phyloP scores from a whole-genome alignment of 345 rosid genomes.

The Heritiera fomes region DNA sequence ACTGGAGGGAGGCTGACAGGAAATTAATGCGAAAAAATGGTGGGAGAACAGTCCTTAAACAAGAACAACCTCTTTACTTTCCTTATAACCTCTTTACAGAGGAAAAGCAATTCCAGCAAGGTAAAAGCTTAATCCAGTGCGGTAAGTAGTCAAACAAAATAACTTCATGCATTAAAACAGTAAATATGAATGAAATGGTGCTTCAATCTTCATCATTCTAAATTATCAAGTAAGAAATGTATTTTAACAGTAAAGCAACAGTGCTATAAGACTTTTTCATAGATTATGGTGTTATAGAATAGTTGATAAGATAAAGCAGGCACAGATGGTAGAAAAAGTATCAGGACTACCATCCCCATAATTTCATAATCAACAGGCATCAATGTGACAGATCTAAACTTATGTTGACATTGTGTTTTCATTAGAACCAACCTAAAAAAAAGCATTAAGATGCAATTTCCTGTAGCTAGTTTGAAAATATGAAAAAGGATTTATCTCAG shows the following conservation, averaged over 20 bases:
- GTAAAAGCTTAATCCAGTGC: neutral
- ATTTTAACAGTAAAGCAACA: slow-evolving; percentile 1
- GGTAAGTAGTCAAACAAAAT: neutral
- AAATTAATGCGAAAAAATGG: neutral
- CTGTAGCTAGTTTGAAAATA: neutral
- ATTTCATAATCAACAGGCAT: neutral
- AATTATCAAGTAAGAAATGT: neutral
- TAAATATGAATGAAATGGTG: neutral
- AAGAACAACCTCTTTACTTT: neutral
- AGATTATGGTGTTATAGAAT: neutral
- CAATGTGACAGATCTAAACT: neutral
- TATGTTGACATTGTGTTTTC: neutral
- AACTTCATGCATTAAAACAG: neutral
- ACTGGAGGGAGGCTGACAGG: neutral
- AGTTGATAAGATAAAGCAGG: neutral
- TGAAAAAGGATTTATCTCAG: neutral
- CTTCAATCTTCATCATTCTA: neutral
- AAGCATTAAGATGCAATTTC: neutral
- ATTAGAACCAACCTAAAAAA: neutral
- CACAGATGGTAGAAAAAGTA: neutral
- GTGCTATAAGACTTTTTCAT: neutral
- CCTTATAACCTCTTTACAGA: neutral
- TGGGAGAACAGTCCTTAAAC: neutral
- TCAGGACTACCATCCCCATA: neutral
- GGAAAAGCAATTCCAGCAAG: neutral